phyloP scores from a whole-genome alignment of 2,329 filamentous ascomycete species.

The Neofusicoccum ribis region DNA sequence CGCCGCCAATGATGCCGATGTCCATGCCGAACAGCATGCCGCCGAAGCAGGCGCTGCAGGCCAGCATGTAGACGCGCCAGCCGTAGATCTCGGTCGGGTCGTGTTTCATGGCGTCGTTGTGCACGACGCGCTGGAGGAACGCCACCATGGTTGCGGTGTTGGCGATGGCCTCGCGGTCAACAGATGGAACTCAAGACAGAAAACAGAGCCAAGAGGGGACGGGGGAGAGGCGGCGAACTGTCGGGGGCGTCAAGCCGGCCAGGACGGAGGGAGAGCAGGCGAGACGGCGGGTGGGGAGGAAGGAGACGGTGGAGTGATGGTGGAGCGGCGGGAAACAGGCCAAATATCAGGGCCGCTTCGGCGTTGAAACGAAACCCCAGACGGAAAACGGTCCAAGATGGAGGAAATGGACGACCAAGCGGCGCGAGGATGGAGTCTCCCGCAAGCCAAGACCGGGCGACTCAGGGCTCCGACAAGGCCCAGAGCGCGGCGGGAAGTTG shows the following conservation, averaged over 20 bases:
- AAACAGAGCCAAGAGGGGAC: background rate
- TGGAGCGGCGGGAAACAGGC: background rate
- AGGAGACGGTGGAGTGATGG: background rate
- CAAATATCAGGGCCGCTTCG: background rate
- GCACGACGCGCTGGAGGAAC: slow-evolving; percentile 58
- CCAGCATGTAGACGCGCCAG: slow-evolving; percentile 66
- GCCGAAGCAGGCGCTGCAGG: slow-evolving; percentile 67
- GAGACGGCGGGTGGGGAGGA: background rate
- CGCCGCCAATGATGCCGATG: slow-evolving; percentile 62
- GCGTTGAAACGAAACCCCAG: slow-evolving; percentile 4
- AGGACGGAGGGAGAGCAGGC: background rate
- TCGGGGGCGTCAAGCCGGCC: background rate
- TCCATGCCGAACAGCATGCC: slow-evolving; percentile 68
- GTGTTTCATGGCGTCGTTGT: slow-evolving; percentile 69
- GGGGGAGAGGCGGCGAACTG: background rate
- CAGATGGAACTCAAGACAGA: background rate
- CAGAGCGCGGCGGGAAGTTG: slow-evolving; percentile 3
- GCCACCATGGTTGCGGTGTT: slow-evolving; percentile 6
- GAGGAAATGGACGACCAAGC: background rate
- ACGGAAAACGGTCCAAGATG: background rate
- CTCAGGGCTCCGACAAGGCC: background rate
- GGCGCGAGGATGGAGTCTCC: background rate
- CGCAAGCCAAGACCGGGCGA: slow-evolving; percentile 6
- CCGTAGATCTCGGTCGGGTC: slow-evolving; percentile 70
- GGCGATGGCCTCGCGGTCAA: slow-evolving; percentile 4